phyloP scores from a whole-genome alignment of 768 basidiomycete genomes.

The Termitomyces heimii region DNA sequence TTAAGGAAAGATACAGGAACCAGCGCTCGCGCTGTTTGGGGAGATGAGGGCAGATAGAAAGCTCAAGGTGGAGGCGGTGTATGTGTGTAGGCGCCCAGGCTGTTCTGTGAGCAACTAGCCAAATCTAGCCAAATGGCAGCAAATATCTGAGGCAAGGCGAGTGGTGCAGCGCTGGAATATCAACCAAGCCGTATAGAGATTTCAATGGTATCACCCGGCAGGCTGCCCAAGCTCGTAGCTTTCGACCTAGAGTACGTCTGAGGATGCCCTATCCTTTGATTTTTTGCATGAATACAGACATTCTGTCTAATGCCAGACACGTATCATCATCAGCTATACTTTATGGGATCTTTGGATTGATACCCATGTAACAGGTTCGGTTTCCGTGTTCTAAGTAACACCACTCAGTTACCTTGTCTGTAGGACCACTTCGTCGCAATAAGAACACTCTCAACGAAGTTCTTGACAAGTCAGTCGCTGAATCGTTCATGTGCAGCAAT shows the following conservation, averaged over 20 bases:
- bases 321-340: slow-evolving; percentile 52
- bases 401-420: background rate
- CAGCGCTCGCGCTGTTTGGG: background rate
- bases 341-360: slow-evolving; percentile 89
- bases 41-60: background rate
- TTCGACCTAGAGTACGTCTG: slow-evolving; percentile 75
- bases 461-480: slow-evolving; percentile 35
- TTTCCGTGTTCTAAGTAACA: background rate
- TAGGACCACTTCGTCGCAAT: slow-evolving; percentile 49
- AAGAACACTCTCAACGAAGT: slow-evolving; percentile 41
- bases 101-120: no score
- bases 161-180: background rate
- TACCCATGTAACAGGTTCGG: slow-evolving; percentile 54
- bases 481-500: background rate
- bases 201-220: slow-evolving; percentile 3
- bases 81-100: background rate
- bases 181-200: background rate
- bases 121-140: background rate
- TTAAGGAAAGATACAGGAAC: background rate
- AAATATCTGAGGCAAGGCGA: background rate
- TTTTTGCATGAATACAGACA: background rate
- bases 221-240: slow-evolving; percentile 55
- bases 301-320: background rate
- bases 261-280: background rate
- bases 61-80: background rate